Evolutionary conservation across 2,329 filamentous ascomycete species (phyloP).

Genomic region (Penicillium glabrum): DNA sequence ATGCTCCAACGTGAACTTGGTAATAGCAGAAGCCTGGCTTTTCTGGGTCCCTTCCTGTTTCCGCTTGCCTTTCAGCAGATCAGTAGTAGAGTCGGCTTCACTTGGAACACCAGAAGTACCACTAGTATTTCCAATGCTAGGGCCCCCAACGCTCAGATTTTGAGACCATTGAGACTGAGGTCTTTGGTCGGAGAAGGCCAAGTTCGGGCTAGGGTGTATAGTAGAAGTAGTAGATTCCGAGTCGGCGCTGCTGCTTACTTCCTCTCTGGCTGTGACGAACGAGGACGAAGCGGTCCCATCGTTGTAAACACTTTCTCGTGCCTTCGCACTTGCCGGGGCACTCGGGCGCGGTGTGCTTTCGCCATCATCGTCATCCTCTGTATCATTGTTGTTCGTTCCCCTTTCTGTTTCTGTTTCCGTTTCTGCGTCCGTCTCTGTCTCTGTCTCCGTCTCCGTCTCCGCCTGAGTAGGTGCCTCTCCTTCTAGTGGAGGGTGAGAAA

Average conservation of each 20-base stretch:
- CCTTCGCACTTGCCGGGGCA: slow-evolving; percentile 3
- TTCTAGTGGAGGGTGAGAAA: slow-evolving; percentile 25
- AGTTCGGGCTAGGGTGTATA: slow-evolving; percentile 2
- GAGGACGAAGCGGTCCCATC: slow-evolving; percentile 24
- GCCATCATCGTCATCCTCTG: background rate
- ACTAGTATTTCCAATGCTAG: slow-evolving; percentile 18
- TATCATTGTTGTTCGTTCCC: background rate
- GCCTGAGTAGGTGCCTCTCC: slow-evolving; percentile 4
- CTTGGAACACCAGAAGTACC: slow-evolving; percentile 25
- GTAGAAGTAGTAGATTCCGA: slow-evolving; percentile 15
- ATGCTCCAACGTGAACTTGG: slow-evolving; percentile 26
- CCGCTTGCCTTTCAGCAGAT: slow-evolving; percentile 28
- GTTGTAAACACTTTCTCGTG: slow-evolving; percentile 9
- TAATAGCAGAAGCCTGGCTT: slow-evolving; percentile 15
- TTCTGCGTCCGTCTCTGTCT: background rate
- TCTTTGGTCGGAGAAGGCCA: slow-evolving; percentile 2
- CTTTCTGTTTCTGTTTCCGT: background rate
- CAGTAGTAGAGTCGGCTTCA: slow-evolving; percentile 35
- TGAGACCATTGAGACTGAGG: slow-evolving; percentile 11
- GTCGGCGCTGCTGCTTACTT: slow-evolving; percentile 14
- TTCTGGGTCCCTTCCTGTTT: slow-evolving; percentile 21
- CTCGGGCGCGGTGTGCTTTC: slow-evolving; percentile 17
- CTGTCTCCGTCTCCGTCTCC: slow-evolving; percentile 1
- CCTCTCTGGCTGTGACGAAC: slow-evolving; percentile 35
- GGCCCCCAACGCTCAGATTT: slow-evolving; percentile 16